These are phyloP conservation scores for Pseudozyma sp. DNA, from an alignment of 1,284 basidiomycete genomes.

Conservation along the genomic window DNA sequence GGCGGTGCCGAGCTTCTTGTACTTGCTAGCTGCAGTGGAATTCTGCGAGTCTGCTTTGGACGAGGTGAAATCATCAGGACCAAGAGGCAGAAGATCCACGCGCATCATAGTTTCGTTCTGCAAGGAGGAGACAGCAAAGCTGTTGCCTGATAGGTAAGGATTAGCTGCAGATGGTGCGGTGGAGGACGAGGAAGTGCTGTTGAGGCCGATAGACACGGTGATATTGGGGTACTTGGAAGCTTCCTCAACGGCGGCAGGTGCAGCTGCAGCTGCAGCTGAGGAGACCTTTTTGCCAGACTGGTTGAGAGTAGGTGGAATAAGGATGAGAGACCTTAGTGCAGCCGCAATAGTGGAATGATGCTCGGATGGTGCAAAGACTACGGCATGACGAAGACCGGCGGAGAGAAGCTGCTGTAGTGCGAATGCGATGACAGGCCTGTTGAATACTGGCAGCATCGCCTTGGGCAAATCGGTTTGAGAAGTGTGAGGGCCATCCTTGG, in stretches of 20 bases:
- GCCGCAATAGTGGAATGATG: slow-evolving; percentile 57
- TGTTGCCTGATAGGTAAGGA: slow-evolving; percentile 33
- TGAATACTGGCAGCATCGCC: slow-evolving; percentile 66
- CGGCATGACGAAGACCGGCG: slow-evolving; percentile 57
- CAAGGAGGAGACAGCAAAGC: slow-evolving; percentile 35
- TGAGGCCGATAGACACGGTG: slow-evolving; percentile 51
- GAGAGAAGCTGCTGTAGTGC: slow-evolving; percentile 64
- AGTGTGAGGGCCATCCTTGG: slow-evolving; percentile 9
- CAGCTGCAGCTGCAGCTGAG: slow-evolving; percentile 37
- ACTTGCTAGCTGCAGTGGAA: slow-evolving; percentile 29
- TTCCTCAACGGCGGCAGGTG: slow-evolving; percentile 41
- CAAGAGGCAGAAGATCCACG: slow-evolving; percentile 62
- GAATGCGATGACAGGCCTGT: slow-evolving; percentile 66
- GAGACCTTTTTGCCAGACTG: slow-evolving; percentile 39
- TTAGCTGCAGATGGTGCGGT: slow-evolving; percentile 19
- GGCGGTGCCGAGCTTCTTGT: slow-evolving; percentile 61
- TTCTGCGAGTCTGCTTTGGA: slow-evolving; percentile 17
- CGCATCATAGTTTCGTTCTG: slow-evolving; percentile 50
- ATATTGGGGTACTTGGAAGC: slow-evolving; percentile 51
- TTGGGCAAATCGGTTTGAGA: slow-evolving; percentile 52
- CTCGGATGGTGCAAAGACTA: slow-evolving; percentile 63
- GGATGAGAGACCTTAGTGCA: slow-evolving; percentile 60
- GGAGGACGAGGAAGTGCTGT: slow-evolving; percentile 27
- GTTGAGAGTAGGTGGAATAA: slow-evolving; percentile 45
- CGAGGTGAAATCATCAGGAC: slow-evolving; percentile 48